A percentile compares a stretch with the other conserved stretches of the same genome.
Evolutionary conservation across 2,329 filamentous ascomycete genomes (phyloP).

Genomic region (Colletotrichum sp.): DNA sequence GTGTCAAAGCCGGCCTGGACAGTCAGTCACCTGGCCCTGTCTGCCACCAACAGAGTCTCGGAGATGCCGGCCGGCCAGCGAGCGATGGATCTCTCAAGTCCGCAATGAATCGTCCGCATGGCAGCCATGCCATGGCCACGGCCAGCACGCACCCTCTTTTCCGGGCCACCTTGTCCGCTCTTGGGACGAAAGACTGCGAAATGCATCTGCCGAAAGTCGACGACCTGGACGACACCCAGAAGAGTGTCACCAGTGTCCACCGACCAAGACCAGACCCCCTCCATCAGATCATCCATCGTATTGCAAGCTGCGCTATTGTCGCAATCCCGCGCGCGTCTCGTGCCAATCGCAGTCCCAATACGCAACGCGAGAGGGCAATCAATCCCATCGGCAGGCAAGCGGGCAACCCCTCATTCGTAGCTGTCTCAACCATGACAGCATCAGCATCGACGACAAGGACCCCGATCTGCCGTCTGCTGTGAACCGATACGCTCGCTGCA

Average conservation of each 20-base stretch:
- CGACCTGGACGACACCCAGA: background rate
- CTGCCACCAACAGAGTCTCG: background rate
- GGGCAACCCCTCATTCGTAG: background rate
- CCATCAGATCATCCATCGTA: background rate
- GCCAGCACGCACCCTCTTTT: background rate
- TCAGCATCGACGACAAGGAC: background rate
- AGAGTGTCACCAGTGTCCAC: background rate
- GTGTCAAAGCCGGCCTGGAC: background rate
- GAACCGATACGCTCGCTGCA: background rate
- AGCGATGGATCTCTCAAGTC: background rate
- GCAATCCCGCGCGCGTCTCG: background rate
- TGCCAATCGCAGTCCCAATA: background rate
- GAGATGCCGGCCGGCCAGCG: background rate
- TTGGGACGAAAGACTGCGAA: background rate
- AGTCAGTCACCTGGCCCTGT: background rate
- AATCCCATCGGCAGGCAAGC: background rate
- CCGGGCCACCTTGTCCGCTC: background rate
- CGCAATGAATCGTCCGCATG: background rate
- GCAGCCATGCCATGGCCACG: background rate
- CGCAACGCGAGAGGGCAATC: background rate
- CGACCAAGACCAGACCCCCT: background rate
- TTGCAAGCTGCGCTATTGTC: background rate
- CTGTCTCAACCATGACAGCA: background rate
- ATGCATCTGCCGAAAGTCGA: constrained; percentile 20
- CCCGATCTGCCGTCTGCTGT: background rate